Evolutionary conservation across 192 early-diverging fungal species (phyloP).

Genomic region (Backusella parvicylindrica): DNA sequence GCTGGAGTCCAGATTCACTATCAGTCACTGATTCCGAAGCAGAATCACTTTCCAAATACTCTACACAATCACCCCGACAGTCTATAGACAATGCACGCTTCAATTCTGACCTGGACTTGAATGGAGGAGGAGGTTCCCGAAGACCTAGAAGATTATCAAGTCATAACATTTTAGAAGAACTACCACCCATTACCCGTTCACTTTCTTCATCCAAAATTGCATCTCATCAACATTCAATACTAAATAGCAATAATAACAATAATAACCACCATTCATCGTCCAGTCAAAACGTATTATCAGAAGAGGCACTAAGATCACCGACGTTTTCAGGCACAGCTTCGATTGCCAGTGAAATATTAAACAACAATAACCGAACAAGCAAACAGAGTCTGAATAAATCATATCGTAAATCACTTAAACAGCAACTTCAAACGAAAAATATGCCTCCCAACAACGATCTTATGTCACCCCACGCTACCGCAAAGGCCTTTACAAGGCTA

Average conservation of each 20-base stretch:
- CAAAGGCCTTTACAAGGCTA: constrained; percentile 28
- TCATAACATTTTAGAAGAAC: background rate
- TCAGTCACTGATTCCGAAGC: constrained; percentile 32
- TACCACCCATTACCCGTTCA: background rate
- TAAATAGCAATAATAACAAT: background rate
- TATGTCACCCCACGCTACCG: constrained; percentile 19
- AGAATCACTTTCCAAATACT: constrained; percentile 19
- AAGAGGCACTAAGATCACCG: constrained; percentile 2
- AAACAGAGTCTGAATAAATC: constrained; percentile 9
- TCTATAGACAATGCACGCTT: constrained; percentile 4
- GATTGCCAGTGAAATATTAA: background rate
- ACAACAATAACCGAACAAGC: background rate
- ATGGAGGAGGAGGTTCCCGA: background rate
- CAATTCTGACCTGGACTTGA: background rate
- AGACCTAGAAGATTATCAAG: background rate
- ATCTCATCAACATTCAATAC: background rate
- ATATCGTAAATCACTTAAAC: constrained; percentile 24
- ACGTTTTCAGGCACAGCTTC: background rate
- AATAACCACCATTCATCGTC: background rate
- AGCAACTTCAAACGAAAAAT: constrained; percentile 13
- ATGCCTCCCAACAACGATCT: background rate
- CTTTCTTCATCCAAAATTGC: background rate
- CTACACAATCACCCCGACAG: constrained; percentile 14
- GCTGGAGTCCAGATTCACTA: constrained; percentile 17
- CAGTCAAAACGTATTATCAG: background rate